phyloP scores from a whole-genome alignment of 1,139 yeast species.

The Trichomonascaceae sp. region DNA sequence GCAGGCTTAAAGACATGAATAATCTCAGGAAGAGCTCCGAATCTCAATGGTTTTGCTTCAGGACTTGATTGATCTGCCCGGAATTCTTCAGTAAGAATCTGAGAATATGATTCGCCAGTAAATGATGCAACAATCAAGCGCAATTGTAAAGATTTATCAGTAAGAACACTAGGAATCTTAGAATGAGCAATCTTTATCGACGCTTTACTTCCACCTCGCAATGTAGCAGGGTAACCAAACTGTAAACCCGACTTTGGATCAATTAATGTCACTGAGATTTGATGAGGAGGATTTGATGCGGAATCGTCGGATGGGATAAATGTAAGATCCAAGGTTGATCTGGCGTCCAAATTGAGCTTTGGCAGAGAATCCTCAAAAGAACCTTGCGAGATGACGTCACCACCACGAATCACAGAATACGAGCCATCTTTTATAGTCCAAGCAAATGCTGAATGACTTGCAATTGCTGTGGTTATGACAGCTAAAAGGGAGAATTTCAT shows the following conservation, averaged over 20 bases:
- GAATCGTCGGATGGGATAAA: slow-evolving; percentile 22
- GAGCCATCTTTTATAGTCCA: slow-evolving; percentile 27
- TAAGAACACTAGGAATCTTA: slow-evolving; percentile 27
- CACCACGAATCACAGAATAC: slow-evolving; percentile 8
- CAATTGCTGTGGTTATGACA: slow-evolving; percentile 9
- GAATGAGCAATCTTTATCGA: slow-evolving; percentile 27
- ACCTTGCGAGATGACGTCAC: slow-evolving; percentile 3
- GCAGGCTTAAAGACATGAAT: slow-evolving; percentile 57
- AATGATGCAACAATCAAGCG: slow-evolving; percentile 24
- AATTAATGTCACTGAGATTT: slow-evolving; percentile 23
- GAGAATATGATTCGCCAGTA: slow-evolving; percentile 16
- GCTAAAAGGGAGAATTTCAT: slow-evolving; percentile 2
- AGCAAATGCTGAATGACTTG: slow-evolving; percentile 19
- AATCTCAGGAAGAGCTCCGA: slow-evolving; percentile 57
- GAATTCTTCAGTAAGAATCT: slow-evolving; percentile 14
- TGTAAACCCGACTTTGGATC: slow-evolving; percentile 23
- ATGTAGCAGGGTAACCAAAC: slow-evolving; percentile 22
- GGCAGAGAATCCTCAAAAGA: slow-evolving; percentile 1
- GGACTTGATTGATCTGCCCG: slow-evolving; percentile 12
- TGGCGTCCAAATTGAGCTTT: slow-evolving; percentile 15
- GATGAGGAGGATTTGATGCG: slow-evolving; percentile 25
- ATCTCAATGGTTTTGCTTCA: slow-evolving; percentile 16
- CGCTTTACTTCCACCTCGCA: slow-evolving; percentile 26
- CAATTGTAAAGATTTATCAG: slow-evolving; percentile 19
- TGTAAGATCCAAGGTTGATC: slow-evolving; percentile 18